Percentiles rank a stretch among this genome's conserved stretches.
These are phyloP conservation scores for Eucalyptus virginea DNA, from an alignment of 345 rosid genomes.

Conservation along the genomic window DNA sequence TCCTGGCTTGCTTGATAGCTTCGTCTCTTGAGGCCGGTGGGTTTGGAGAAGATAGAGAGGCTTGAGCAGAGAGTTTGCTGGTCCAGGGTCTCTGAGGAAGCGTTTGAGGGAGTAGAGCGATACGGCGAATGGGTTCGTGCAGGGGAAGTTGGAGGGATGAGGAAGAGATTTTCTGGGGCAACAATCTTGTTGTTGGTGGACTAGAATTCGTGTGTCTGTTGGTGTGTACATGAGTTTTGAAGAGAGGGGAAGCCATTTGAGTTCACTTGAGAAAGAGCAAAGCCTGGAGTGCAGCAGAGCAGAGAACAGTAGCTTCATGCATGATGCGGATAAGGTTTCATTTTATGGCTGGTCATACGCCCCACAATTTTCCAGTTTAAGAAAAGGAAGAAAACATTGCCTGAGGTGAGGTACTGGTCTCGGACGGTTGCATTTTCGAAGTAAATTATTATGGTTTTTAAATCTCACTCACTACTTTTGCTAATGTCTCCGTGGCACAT, in stretches of 20 bases:
- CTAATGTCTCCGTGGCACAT: background rate
- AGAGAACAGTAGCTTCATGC: background rate
- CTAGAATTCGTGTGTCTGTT: background rate
- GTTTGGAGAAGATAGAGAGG: slow-evolving; percentile 31
- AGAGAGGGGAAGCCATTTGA: slow-evolving; percentile 23
- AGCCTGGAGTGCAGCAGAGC: background rate
- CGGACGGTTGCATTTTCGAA: background rate
- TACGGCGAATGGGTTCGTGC: background rate
- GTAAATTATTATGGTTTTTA: background rate
- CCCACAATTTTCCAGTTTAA: background rate
- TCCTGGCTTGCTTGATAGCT: slow-evolving; percentile 73
- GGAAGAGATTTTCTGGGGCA: background rate
- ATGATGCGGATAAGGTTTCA: background rate
- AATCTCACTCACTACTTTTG: background rate
- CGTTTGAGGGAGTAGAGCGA: background rate
- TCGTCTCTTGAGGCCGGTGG: slow-evolving; percentile 71
- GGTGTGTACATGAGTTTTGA: slow-evolving; percentile 13
- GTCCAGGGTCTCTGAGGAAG: slow-evolving; percentile 2
- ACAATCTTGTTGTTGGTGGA: background rate
- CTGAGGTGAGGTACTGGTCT: background rate
- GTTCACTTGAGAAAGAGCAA: background rate
- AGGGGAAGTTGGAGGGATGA: background rate
- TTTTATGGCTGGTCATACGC: background rate
- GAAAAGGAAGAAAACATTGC: background rate
- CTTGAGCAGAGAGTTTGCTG: slow-evolving; percentile 9